phyloP scores from a whole-genome alignment of 2,329 filamentous ascomycete species.

The Lasiodiplodia citricola region DNA sequence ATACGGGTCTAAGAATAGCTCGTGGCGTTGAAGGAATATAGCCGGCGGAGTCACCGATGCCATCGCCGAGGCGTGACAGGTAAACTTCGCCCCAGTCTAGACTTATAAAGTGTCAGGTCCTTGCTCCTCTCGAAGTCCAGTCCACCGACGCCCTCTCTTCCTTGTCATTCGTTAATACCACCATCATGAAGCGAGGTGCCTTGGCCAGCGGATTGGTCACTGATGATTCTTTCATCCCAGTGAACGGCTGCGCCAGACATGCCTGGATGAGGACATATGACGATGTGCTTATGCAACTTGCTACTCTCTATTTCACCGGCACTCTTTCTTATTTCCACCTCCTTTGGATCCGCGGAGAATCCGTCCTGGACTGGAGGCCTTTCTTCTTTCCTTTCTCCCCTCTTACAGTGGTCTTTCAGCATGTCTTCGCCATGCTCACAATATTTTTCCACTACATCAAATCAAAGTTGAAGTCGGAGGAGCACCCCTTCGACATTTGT shows the following conservation, averaged over 20 bases:
- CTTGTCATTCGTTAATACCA: neutral
- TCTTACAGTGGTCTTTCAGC: constrained; percentile 1
- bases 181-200: constrained; percentile 3
- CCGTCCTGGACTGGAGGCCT: neutral
- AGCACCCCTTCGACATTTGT: neutral
- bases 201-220: neutral
- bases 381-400: constrained; percentile 11
- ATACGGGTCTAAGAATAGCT: neutral
- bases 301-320: neutral
- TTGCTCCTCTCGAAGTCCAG: neutral
- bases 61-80: neutral
- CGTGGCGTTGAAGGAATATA: neutral
- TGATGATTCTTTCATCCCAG: neutral
- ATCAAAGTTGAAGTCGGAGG: neutral
- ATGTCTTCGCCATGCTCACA: neutral
- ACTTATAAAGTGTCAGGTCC: neutral
- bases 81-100: neutral
- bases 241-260: neutral
- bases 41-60: constrained; percentile 2
- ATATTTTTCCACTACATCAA: neutral
- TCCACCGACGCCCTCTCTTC: neutral
- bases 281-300: neutral
- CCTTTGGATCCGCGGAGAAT: constrained; percentile 4
- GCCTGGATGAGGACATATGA: constrained; percentile 4
- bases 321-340: neutral